Evolutionary conservation across 306 rosid genomes (phyloP).

Genomic region (Trifolium pratense): DNA sequence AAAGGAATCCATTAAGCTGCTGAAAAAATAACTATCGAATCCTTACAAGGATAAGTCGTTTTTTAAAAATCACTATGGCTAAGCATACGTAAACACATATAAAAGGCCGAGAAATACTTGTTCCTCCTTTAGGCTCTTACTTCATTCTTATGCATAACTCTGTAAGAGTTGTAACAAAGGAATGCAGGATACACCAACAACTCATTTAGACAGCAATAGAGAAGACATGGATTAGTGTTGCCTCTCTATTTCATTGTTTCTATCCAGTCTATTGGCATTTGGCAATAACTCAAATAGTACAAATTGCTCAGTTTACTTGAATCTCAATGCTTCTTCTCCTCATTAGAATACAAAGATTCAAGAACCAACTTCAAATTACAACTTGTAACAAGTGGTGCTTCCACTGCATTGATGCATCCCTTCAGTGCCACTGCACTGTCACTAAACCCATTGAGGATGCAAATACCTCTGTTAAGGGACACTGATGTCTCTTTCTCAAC

Average conservation of each 20-base stretch:
- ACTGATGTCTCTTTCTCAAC: background rate
- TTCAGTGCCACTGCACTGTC: background rate
- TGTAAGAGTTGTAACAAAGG: slow-evolving; percentile 4
- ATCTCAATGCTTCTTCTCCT: background rate
- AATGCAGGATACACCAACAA: too few species aligned
- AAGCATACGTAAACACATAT: background rate
- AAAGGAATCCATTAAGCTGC: background rate
- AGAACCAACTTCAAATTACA: background rate
- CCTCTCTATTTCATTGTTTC: background rate
- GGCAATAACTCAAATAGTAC: background rate
- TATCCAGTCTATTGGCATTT: background rate
- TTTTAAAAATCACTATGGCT: background rate
- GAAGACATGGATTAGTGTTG: too few species aligned
- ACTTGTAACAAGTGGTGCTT: too few species aligned
- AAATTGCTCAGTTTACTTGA: background rate
- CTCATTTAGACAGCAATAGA: background rate
- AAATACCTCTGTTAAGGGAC: background rate
- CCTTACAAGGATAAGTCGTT: slow-evolving; percentile 10
- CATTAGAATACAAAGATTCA: background rate
- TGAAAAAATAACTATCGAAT: slow-evolving; percentile 1
- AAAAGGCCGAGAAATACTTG: too few species aligned
- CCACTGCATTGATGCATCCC: too few species aligned
- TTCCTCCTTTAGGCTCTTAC: too few species aligned
- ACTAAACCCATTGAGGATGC: background rate
- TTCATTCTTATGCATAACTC: background rate